phyloP scores from a whole-genome alignment of 768 basidiomycete genomes.

The Leucocoprinus sp. region DNA sequence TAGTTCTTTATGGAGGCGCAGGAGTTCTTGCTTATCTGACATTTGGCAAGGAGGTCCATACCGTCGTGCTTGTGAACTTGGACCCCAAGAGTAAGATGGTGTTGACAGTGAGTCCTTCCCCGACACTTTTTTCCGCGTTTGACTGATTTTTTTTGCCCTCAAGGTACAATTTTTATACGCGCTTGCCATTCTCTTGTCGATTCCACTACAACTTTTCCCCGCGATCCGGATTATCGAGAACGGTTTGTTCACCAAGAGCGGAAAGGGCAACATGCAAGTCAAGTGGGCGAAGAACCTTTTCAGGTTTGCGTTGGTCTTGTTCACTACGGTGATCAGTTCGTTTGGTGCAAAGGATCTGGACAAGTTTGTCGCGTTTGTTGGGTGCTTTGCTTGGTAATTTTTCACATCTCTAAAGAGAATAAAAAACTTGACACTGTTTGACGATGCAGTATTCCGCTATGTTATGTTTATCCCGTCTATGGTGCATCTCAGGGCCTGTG shows the following conservation, averaged over 20 bases:
- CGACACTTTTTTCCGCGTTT: background rate
- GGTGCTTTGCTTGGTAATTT: conserved; percentile 83
- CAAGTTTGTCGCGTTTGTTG: conserved; percentile 91
- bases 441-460: conserved; percentile 78
- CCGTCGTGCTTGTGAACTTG: conserved; percentile 93
- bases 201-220: conserved; percentile 95
- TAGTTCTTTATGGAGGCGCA: conserved; percentile 81
- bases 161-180: conserved; percentile 83
- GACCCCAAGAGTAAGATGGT: conserved; percentile 78
- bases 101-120: conserved; percentile 56
- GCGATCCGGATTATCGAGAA: conserved; percentile 97
- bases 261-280: conserved; percentile 70
- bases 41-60: conserved; percentile 81
- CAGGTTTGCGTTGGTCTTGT: conserved; percentile 62
- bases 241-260: conserved; percentile 81
- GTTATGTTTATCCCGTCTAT: conserved; percentile 92
- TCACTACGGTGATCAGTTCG: conserved; percentile 80
- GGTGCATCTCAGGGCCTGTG: conserved; percentile 85
- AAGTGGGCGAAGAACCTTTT: conserved; percentile 98
- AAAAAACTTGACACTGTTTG: background rate
- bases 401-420: background rate
- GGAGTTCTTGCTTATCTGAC: conserved; percentile 83
- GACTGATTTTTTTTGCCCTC: background rate
- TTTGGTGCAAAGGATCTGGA: conserved; percentile 83
- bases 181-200: conserved; percentile 86